phyloP scores from a whole-genome alignment of 208 protist species.

The Wallacemonas collosoma region DNA sequence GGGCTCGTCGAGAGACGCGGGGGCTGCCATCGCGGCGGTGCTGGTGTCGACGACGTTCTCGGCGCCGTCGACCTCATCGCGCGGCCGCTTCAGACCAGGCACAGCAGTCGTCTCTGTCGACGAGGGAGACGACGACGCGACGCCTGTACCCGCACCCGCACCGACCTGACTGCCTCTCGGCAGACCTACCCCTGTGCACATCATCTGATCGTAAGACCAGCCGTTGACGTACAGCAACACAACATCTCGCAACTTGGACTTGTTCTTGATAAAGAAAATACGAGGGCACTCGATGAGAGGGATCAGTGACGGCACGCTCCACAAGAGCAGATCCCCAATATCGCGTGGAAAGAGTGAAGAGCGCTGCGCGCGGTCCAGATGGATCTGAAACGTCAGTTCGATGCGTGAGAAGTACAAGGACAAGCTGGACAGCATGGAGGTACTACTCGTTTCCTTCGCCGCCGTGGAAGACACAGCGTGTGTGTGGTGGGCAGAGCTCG shows the following conservation, averaged over 20 bases:
- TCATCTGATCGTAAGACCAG: slow-evolving; percentile 76
- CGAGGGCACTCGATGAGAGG: slow-evolving; percentile 73
- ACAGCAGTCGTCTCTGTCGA: not conserved
- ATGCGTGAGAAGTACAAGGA: slow-evolving; percentile 38
- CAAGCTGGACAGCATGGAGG: slow-evolving; percentile 4
- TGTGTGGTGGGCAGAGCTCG: not conserved
- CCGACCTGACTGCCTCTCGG: not conserved
- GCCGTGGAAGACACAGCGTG: not conserved
- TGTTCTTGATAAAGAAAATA: slow-evolving; percentile 78
- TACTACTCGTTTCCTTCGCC: not conserved
- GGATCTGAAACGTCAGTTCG: slow-evolving; percentile 68
- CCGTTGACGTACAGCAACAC: slow-evolving; percentile 83
- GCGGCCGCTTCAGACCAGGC: not conserved
- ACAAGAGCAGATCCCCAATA: slow-evolving; percentile 71
- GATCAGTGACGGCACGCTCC: slow-evolving; percentile 66
- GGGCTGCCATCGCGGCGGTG: not conserved
- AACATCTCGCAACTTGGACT: slow-evolving; percentile 66
- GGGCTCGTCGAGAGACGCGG: not conserved
- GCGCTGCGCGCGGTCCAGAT: slow-evolving; percentile 34
- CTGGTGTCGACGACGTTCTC: not conserved
- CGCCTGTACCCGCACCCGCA: no score
- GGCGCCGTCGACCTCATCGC: not conserved
- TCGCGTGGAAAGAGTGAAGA: slow-evolving; percentile 62
- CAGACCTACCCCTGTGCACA: slow-evolving; percentile 46
- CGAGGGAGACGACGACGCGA: no score